Base-by-base conservation (phyloP, 2,329 filamentous ascomycete species). In the Penicillium sp. region DNA sequence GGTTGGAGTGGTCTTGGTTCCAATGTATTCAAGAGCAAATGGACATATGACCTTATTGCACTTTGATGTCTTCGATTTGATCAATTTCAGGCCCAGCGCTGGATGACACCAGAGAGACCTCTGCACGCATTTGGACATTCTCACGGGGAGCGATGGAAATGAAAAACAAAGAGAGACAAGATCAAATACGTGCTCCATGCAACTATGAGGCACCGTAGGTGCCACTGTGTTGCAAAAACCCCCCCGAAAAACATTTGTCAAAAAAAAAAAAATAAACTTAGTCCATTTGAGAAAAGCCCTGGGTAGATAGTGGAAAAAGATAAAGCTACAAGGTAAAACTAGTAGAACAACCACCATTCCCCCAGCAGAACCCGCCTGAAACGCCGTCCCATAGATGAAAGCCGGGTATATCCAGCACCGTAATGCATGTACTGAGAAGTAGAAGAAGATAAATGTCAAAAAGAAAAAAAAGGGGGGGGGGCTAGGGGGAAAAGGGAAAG, bases 321-420 rank as follows among this genome's bases (percentile, higher is more conserved):
- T 26, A 25, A 38, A 38, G 36, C 36, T 25, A 38, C 24, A 38
- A 25, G 36, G 36, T 26, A 18, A 25, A 13, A 38, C 36, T 25
- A 13, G 36, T 25, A 13, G 36, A 38, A 25, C 18, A 13, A 24
- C 36, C 36, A 8, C 18, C 36, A 9, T 56, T 51, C 57, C 58
- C 56, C 55, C 40, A 32, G 11, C 11, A 32, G 11, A 32, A 32
- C 55, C 37, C 6, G 13, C 36, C 49, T 46, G 33, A 48, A 69
- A 69, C 66, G 66, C 66, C 67, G 55, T 66, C 66, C 66, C 56
- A 66, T 61, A 61, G 60, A 66, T 65, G 59, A 68, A 72, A 72
- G 67, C 68, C 69, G 69, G 69, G 70, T 73, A 73, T 73, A 73
- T 72, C 70, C 70, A 70, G 69, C 69, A 71, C 70, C 70, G 63